phyloP scores from a whole-genome alignment of 1,139 yeast genomes.

The Saccharomycopsis crataegensis region DNA sequence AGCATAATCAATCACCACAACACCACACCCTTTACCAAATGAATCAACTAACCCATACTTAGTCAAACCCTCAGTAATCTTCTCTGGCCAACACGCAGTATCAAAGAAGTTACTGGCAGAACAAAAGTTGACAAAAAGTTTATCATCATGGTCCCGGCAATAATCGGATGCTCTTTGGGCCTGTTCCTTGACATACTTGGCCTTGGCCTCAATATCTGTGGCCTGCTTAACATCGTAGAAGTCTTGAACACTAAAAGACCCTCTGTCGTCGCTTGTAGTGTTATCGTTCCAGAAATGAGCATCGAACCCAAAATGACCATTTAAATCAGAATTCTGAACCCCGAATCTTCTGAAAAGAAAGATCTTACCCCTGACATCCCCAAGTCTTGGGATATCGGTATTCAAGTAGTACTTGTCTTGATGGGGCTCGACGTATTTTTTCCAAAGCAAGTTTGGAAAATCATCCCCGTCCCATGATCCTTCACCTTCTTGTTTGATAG shows the following conservation, averaged over 20 bases:
- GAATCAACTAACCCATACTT: constrained; percentile 41
- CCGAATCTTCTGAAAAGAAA: constrained; percentile 68
- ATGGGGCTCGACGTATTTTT: constrained; percentile 43
- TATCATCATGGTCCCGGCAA: constrained; percentile 37
- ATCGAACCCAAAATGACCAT: constrained; percentile 50
- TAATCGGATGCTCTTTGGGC: constrained; percentile 47
- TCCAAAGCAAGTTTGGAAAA: constrained; percentile 60
- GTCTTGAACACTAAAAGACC: constrained; percentile 62
- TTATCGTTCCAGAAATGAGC: constrained; percentile 66
- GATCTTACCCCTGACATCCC: constrained; percentile 61
- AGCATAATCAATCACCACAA: constrained; percentile 60
- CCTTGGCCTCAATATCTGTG: constrained; percentile 51
- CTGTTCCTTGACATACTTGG: constrained; percentile 49
- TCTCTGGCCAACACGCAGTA: constrained; percentile 68
- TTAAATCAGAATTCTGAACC: constrained; percentile 39
- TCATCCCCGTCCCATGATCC: constrained; percentile 65
- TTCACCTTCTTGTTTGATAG: constrained; percentile 70
- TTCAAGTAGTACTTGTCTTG: constrained; percentile 57
- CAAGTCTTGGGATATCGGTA: constrained; percentile 47
- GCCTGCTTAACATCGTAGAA: constrained; percentile 55
- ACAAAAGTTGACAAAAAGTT: constrained; percentile 64
- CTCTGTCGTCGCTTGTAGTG: constrained; percentile 59
- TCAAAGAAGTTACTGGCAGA: constrained; percentile 71
- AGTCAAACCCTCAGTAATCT: constrained; percentile 49
- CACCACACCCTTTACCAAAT: constrained; percentile 51